phyloP scores from a whole-genome alignment of 148 eudicot species.

The Diospyros lotus region DNA sequence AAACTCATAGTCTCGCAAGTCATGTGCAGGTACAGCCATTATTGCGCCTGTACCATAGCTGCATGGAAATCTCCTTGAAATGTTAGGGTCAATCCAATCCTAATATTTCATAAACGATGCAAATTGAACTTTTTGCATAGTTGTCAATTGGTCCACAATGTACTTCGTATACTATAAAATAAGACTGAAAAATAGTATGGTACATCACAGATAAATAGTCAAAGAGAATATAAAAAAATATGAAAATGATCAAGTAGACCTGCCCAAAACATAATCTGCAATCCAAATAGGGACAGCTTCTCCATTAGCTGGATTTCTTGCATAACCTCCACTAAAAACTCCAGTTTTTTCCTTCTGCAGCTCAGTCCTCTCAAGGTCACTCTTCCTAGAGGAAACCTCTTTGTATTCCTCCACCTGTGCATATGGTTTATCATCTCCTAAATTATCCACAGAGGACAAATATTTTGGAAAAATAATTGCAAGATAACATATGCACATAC shows the following conservation, averaged over 20 bases:
- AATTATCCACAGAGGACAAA: neutral
- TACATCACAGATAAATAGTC: neutral
- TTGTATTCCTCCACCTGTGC: conserved; percentile 82
- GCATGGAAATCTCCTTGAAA: conserved; percentile 19
- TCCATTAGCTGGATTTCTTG: conserved; percentile 77
- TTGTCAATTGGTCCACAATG: neutral
- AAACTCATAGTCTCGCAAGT: conserved; percentile 85
- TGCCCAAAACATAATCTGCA: conserved; percentile 94
- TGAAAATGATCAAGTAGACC: conserved; percentile 31
- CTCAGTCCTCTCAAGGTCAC: conserved; percentile 97
- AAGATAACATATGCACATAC: conserved; percentile 39
- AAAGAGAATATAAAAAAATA: neutral
- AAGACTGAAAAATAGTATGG: neutral
- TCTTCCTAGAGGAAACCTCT: conserved; percentile 79
- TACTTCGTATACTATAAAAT: neutral
- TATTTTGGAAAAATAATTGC: neutral
- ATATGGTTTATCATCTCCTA: conserved; percentile 8
- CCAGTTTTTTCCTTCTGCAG: conserved; percentile 96
- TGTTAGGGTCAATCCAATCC: conserved; percentile 5
- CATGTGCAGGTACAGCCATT: conserved; percentile 99
- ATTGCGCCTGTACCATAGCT: conserved; percentile 99
- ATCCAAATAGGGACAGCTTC: conserved; percentile 84
- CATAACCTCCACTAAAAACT: conserved; percentile 87
- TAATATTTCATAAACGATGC: neutral
- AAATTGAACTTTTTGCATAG: neutral